These are phyloP conservation scores for Neurospora sp. DNA, from an alignment of 2,329 filamentous ascomycete species.

Conservation along the genomic window DNA sequence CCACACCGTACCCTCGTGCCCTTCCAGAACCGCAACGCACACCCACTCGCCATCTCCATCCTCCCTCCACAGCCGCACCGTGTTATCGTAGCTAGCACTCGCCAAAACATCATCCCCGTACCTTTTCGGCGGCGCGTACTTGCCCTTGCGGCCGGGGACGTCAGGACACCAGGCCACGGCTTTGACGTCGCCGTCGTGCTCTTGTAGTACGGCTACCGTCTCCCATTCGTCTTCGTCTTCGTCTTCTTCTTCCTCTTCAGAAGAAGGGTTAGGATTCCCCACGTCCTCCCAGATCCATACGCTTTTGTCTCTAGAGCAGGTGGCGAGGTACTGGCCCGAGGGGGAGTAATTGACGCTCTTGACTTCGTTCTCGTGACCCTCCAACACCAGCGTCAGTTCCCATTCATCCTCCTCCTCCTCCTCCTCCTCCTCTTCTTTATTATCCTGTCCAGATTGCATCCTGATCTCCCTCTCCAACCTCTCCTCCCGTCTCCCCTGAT, in stretches of 20 bases:
- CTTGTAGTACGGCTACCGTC: constrained; percentile 86
- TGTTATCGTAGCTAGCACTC: constrained; percentile 90
- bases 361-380: constrained; percentile 93
- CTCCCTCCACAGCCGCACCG: constrained; percentile 78
- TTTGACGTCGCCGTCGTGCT: constrained; percentile 94
- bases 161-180: constrained; percentile 85
- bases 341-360: constrained; percentile 68
- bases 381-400: constrained; percentile 83
- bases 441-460: constrained; percentile 11
- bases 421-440: constrained; percentile 30
- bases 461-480: constrained; percentile 12
- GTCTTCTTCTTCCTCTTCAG: constrained; percentile 69
- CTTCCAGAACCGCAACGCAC: constrained; percentile 71
- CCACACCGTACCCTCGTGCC: constrained; percentile 85
- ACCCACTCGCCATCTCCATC: constrained; percentile 87
- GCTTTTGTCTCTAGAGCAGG: constrained; percentile 83
- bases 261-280: constrained; percentile 23
- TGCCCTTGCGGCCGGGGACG: constrained; percentile 36
- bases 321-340: constrained; percentile 70
- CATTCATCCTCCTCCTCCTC: constrained; percentile 62
- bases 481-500: constrained; percentile 19
- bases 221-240: constrained; percentile 94
- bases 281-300: constrained; percentile 99
- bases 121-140: constrained; percentile 18
- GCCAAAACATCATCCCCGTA: constrained; percentile 65